phyloP scores from a whole-genome alignment of 352 stramenopile species.

The Pythium phragmiticola region DNA sequence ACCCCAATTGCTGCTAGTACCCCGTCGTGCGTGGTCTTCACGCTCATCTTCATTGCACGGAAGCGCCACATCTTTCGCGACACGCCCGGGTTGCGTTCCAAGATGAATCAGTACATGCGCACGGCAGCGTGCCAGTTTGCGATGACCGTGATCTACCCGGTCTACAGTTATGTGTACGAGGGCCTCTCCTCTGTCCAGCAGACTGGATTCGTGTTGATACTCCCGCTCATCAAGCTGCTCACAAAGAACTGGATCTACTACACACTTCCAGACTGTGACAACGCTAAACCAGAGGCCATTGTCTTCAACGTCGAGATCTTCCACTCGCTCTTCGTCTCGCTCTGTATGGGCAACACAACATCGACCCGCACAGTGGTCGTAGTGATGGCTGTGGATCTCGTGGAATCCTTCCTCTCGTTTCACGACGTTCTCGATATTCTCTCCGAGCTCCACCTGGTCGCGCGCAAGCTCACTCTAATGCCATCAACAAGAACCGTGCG shows the following conservation, averaged over 20 bases:
- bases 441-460: slow-evolving; percentile 36
- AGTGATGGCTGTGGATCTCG: slow-evolving; percentile 35
- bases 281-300: slow-evolving; percentile 39
- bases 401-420: slow-evolving; percentile 34
- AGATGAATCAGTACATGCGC: slow-evolving; percentile 12
- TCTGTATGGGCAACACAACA: slow-evolving; percentile 37
- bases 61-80: slow-evolving; percentile 1
- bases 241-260: slow-evolving; percentile 39
- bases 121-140: slow-evolving; percentile 16
- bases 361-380: slow-evolving; percentile 26
- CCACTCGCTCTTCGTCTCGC: slow-evolving; percentile 43
- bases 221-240: slow-evolving; percentile 42
- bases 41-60: neutral
- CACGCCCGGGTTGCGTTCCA: neutral
- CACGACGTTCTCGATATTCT: slow-evolving; percentile 28
- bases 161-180: slow-evolving; percentile 43
- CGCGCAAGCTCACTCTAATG: neutral
- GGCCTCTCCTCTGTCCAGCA: slow-evolving; percentile 25
- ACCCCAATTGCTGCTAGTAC: slow-evolving; percentile 32
- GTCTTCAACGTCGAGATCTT: slow-evolving; percentile 61
- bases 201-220: slow-evolving; percentile 33
- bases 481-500: neutral
- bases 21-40: slow-evolving; percentile 30
- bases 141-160: slow-evolving; percentile 34
- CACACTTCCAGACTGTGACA: slow-evolving; percentile 24